Evolutionary conservation across 163 green algal genomes (phyloP).

Genomic region (Chlamydomonas reinhardtii): DNA sequence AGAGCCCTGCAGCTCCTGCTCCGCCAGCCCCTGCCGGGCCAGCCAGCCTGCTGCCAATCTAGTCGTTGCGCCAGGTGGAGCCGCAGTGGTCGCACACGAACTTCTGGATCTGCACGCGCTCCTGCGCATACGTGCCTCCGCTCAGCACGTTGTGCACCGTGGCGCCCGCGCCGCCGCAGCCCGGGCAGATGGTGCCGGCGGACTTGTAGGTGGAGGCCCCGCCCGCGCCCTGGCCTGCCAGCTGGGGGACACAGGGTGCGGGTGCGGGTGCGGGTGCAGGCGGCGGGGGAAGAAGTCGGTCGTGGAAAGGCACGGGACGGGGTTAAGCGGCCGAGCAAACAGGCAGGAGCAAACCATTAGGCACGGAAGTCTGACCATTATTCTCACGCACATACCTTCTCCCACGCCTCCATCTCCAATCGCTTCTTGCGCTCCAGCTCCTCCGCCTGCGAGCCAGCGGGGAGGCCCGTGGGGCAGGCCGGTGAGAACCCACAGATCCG

Average conservation of each 20-base stretch:
- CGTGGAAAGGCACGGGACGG: too few relatives aligned
- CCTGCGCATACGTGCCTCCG: constrained; percentile 46
- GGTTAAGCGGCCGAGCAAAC: too few relatives aligned
- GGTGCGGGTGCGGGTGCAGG: background rate
- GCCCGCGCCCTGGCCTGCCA: constrained; percentile 38
- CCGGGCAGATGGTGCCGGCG: constrained; percentile 8
- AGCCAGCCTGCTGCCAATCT: too few relatives aligned
- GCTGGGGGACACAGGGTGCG: background rate
- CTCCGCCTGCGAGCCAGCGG: constrained; percentile 19
- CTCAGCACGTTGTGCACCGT: constrained; percentile 40
- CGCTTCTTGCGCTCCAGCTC: constrained; percentile 34
- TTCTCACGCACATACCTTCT: too few relatives aligned
- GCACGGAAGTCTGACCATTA: too few relatives aligned
- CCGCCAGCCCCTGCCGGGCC: too few relatives aligned
- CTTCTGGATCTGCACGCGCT: constrained; percentile 49
- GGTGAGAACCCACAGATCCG: too few relatives aligned
- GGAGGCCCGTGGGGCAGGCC: too few relatives aligned
- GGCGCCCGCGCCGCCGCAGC: constrained; percentile 11
- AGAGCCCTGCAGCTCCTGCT: too few relatives aligned
- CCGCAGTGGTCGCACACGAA: constrained; percentile 46
- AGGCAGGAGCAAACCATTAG: too few relatives aligned
- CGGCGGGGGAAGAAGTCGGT: background rate
- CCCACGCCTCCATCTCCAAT: constrained; percentile 44
- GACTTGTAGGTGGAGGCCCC: constrained; percentile 38
- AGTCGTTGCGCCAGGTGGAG: constrained; percentile 47